A percentile compares a stretch with the other conserved stretches of the same genome.
Evolutionary conservation across 129 eudicot species (phyloP).

Genomic region (Mikania micrantha): DNA sequence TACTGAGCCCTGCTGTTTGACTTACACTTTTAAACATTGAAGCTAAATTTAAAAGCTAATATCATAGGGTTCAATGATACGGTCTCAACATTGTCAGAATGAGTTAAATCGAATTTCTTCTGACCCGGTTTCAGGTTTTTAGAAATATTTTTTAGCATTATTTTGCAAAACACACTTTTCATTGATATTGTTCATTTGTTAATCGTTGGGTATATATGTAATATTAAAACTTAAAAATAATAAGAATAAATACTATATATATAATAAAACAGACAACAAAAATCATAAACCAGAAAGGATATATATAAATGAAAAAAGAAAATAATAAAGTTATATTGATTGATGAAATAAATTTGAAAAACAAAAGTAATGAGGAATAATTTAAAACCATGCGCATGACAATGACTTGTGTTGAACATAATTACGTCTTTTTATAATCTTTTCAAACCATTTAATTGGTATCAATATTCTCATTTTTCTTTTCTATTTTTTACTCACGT

Average conservation of each 20-base stretch:
- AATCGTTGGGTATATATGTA: no score
- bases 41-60: no score
- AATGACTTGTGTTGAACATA: constrained; percentile 22
- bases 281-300: neutral
- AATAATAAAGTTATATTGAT: neutral
- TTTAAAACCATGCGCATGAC: constrained; percentile 13
- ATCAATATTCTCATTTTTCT: constrained; percentile 3
- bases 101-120: no score
- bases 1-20: no score
- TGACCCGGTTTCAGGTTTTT: no score
- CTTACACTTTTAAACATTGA: no score
- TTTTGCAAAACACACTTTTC: no score
- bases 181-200: no score
- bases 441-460: constrained; percentile 12
- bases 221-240: neutral
- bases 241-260: neutral
- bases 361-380: constrained; percentile 5
- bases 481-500: neutral
- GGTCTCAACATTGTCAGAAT: no score
- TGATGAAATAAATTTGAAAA: neutral
- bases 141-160: no score
- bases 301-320: neutral
- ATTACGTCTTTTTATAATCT: constrained; percentile 17
- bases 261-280: neutral
- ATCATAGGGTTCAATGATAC: no score